These are phyloP conservation scores for Aspergillus sp. DNA, from an alignment of 2,329 filamentous ascomycete genomes.

Conservation along the genomic window DNA sequence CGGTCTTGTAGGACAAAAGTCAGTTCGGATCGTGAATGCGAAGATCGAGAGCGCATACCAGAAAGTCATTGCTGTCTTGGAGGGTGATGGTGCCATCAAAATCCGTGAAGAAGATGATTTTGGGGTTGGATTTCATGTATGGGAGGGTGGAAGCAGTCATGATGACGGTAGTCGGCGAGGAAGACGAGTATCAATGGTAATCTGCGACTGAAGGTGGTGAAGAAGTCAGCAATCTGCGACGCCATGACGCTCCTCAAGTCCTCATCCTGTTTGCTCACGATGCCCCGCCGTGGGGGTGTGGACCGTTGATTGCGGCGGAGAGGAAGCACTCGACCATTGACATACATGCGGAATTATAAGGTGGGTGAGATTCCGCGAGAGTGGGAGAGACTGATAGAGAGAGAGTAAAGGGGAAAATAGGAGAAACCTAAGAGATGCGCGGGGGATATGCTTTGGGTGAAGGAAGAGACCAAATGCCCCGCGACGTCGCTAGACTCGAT, in stretches of 20 bases:
- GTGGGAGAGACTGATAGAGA: background rate
- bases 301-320: background rate
- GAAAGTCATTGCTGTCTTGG: conserved; percentile 67
- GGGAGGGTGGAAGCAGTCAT: conserved; percentile 37
- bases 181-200: background rate
- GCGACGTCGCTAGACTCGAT: too few species aligned
- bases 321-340: background rate
- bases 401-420: background rate
- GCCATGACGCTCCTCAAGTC: background rate
- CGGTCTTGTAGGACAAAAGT: conserved; percentile 65
- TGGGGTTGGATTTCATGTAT: conserved; percentile 60
- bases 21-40: background rate
- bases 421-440: background rate
- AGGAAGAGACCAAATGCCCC: too few species aligned
- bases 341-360: background rate
- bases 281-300: background rate
- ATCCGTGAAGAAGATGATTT: conserved; percentile 98
- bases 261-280: too few species aligned
- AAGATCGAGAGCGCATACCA: conserved; percentile 42
- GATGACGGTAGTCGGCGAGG: conserved; percentile 3
- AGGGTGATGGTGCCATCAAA: conserved; percentile 95
- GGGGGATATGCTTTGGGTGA: background rate
- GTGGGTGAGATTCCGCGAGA: background rate
- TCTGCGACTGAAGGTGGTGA: background rate
- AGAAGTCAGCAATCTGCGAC: background rate